A percentile compares a stretch with the other conserved stretches of the same genome.
Conservation (phyloP, 1,284 basidiomycete genomes). For the Ustilago esculenta region DNA sequence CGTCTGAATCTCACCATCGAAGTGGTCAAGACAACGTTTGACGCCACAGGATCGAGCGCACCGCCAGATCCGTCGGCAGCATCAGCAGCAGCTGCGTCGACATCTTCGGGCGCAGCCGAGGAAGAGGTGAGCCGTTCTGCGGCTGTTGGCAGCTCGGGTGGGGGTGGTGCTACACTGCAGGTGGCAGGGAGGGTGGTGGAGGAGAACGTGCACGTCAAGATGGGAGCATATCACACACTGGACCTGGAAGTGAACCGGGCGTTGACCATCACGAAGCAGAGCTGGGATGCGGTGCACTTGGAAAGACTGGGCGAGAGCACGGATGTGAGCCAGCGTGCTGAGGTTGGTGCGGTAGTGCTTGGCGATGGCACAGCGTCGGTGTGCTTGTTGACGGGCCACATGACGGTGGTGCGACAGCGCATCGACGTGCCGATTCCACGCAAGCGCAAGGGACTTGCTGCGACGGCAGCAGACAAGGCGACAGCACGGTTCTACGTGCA, state of each 20-base stretch:
- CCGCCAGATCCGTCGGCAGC: slow-evolving; percentile 55
- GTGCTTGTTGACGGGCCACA: slow-evolving; percentile 93
- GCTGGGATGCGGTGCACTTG: slow-evolving; percentile 91
- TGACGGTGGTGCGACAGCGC: slow-evolving; percentile 92
- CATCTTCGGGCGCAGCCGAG: slow-evolving; percentile 26
- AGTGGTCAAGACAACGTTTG: slow-evolving; percentile 74
- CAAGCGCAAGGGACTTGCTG: slow-evolving; percentile 71
- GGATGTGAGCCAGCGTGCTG: slow-evolving; percentile 89
- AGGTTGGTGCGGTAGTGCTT: slow-evolving; percentile 94
- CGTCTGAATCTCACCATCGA: slow-evolving; percentile 84
- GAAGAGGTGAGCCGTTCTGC: slow-evolving; percentile 43
- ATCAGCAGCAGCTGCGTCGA: slow-evolving; percentile 22
- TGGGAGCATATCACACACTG: slow-evolving; percentile 94
- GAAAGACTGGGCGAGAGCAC: slow-evolving; percentile 86
- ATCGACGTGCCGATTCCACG: slow-evolving; percentile 90
- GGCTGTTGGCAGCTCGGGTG: slow-evolving; percentile 37
- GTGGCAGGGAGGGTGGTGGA: slow-evolving; percentile 87
- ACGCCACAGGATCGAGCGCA: slow-evolving; percentile 56
- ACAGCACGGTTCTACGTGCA: slow-evolving; percentile 78
- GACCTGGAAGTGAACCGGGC: slow-evolving; percentile 93
- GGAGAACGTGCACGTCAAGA: slow-evolving; percentile 90
- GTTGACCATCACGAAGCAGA: slow-evolving; percentile 85
- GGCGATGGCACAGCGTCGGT: slow-evolving; percentile 91
- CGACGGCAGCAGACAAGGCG: slow-evolving; percentile 56
- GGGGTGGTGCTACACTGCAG: slow-evolving; percentile 74